Evolutionary conservation across 129 eudicot species (phyloP).

Genomic region (Sambucus nigra): DNA sequence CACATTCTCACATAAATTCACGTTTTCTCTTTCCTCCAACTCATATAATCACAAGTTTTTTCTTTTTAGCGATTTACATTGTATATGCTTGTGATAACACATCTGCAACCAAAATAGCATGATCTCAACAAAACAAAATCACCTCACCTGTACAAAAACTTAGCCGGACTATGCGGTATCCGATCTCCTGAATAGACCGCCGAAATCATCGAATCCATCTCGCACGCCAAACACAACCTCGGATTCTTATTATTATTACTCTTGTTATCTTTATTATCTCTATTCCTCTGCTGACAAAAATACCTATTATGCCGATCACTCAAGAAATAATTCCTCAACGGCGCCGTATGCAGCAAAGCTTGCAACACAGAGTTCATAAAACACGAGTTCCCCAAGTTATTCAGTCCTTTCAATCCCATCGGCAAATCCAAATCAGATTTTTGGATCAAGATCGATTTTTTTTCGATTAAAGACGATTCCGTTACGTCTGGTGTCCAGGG

Average conservation of each 20-base stretch:
- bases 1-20: too few species aligned
- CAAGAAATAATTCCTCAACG: constrained; percentile 67
- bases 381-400: constrained; percentile 81
- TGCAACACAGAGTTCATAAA: constrained; percentile 94
- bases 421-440: constrained; percentile 23
- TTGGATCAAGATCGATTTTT: constrained; percentile 25
- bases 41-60: too few species aligned
- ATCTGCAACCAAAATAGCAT: too few species aligned
- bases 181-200: constrained; percentile 70
- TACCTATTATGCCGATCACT: constrained; percentile 72
- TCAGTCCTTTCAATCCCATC: constrained; percentile 70
- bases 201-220: constrained; percentile 71
- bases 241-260: constrained; percentile 27
- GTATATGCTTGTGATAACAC: too few species aligned
- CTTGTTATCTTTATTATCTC: constrained; percentile 9
- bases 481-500: constrained; percentile 54
- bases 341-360: constrained; percentile 86
- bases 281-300: constrained; percentile 58
- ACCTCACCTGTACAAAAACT: constrained; percentile 66
- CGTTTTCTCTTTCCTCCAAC: too few species aligned
- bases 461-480: constrained; percentile 30
- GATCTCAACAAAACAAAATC: too few species aligned
- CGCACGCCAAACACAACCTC: constrained; percentile 75
- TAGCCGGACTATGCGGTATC: constrained; percentile 72
- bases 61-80: too few species aligned